These are phyloP conservation scores for Mesembryanthemum crystallinum DNA, from an alignment of 148 eudicot species.

Conservation along the genomic window DNA sequence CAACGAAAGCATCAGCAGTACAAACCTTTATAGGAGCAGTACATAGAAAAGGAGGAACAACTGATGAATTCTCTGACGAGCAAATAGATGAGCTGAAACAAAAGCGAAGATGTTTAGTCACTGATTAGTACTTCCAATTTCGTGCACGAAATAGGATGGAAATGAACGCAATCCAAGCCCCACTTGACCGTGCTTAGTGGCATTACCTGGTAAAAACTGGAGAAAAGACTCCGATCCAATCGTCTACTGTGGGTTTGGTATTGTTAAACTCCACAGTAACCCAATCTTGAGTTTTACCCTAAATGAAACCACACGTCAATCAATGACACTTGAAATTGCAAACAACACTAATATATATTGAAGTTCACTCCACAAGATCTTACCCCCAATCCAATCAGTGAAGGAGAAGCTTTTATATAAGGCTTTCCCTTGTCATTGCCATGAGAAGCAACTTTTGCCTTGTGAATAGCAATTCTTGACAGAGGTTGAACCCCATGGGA, in stretches of 20 bases:
- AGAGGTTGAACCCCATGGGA: constrained; percentile 76
- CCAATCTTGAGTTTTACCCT: constrained; percentile 69
- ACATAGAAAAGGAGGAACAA: constrained; percentile 57
- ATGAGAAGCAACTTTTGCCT: constrained; percentile 47
- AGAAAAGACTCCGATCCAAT: constrained; percentile 96
- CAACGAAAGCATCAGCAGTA: not conserved
- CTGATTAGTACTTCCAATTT: not conserved
- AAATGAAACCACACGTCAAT: not conserved
- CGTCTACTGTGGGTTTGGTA: constrained; percentile 55
- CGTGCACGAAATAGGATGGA: not conserved
- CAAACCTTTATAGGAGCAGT: constrained; percentile 84
- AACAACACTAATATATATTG: not conserved
- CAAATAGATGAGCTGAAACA: constrained; percentile 61
- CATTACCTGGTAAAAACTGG: constrained; percentile 82
- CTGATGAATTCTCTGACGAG: constrained; percentile 44
- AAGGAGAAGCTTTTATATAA: constrained; percentile 63
- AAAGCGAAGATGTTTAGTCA: not conserved
- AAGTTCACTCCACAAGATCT: constrained; percentile 14
- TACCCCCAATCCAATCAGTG: constrained; percentile 66
- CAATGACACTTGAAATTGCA: not conserved
- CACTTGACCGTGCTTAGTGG: not conserved
- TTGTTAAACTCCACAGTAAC: constrained; percentile 50
- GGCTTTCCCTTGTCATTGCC: constrained; percentile 27
- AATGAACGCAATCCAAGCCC: not conserved
- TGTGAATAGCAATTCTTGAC: constrained; percentile 59